Percentiles rank a stretch among this genome's conserved stretches.
Conservation (phyloP, 2,329 filamentous ascomycete species). For the Pseudogymnoascus sp. region DNA sequence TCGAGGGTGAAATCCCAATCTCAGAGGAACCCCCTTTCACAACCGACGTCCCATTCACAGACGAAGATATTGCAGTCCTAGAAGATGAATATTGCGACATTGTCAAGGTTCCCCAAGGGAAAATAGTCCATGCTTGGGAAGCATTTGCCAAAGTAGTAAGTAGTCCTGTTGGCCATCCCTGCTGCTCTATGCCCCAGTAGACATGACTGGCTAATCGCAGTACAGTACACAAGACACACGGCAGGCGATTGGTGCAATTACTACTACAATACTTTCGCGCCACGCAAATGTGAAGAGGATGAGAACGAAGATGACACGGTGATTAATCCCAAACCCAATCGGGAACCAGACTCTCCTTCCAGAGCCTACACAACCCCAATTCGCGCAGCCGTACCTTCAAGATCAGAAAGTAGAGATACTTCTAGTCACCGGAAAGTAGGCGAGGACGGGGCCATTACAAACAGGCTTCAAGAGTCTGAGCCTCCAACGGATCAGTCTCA, state of each 20-base stretch:
- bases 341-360: neutral
- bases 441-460: neutral
- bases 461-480: neutral
- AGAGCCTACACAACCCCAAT: neutral
- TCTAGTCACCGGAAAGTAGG: constrained; percentile 1
- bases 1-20: neutral
- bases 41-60: constrained; percentile 18
- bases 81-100: constrained; percentile 19
- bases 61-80: constrained; percentile 20
- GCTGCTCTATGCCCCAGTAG: neutral
- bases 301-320: constrained; percentile 1
- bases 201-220: constrained; percentile 6
- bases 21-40: neutral
- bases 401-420: constrained; percentile 16
- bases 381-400: neutral
- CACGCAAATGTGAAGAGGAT: constrained; percentile 1
- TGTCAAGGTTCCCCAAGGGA: constrained; percentile 17
- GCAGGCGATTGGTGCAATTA: constrained; percentile 28
- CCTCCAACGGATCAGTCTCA: neutral
- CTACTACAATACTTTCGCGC: constrained; percentile 21
- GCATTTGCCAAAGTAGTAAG: constrained; percentile 21
- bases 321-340: neutral
- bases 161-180: neutral
- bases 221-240: constrained; percentile 24
- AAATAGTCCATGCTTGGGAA: constrained; percentile 24